Conservation (phyloP, 495 filamentous ascomycete species). For the Chaetomium fimeti region DNA sequence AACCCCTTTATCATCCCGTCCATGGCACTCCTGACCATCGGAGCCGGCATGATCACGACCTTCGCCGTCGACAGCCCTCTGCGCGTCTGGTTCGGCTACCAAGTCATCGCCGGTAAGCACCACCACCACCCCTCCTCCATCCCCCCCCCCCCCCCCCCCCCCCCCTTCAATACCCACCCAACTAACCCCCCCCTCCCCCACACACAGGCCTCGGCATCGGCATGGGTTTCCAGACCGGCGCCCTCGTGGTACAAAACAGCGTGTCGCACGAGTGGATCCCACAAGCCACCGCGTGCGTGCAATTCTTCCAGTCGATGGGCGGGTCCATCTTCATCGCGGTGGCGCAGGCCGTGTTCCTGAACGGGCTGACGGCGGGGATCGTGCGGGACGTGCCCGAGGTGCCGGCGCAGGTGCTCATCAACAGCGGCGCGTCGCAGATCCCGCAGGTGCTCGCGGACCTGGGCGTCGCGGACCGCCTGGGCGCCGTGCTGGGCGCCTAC, state of each 20-base stretch:
- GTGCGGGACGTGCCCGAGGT: slow-evolving; percentile 32
- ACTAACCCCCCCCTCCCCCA: background rate
- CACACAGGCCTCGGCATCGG: slow-evolving; percentile 47
- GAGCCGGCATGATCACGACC: slow-evolving; percentile 53
- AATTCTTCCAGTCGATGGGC: slow-evolving; percentile 66
- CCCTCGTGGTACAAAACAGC: slow-evolving; percentile 54
- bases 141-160: background rate
- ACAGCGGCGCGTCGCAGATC: slow-evolving; percentile 48
- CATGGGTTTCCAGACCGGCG: slow-evolving; percentile 44
- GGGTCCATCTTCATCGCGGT: slow-evolving; percentile 68
- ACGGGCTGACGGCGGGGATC: slow-evolving; percentile 50
- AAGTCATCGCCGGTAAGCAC: slow-evolving; percentile 42
- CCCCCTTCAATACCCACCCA: background rate
- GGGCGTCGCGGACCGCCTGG: slow-evolving; percentile 29
- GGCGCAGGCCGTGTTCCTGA: slow-evolving; percentile 65
- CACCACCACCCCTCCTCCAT: background rate
- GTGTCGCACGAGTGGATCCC: slow-evolving; percentile 57
- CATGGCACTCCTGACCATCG: slow-evolving; percentile 48
- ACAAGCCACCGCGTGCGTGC: slow-evolving; percentile 61
- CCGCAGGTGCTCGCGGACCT: slow-evolving; percentile 36
- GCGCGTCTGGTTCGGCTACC: slow-evolving; percentile 55
- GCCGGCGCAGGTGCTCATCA: slow-evolving; percentile 41
- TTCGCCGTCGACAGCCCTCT: slow-evolving; percentile 45
- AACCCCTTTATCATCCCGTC: slow-evolving; percentile 49
- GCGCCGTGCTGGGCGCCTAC: slow-evolving; percentile 45